These are phyloP conservation scores for Phylloporus sp. DNA, from an alignment of 768 basidiomycete genomes.

Conservation along the genomic window DNA sequence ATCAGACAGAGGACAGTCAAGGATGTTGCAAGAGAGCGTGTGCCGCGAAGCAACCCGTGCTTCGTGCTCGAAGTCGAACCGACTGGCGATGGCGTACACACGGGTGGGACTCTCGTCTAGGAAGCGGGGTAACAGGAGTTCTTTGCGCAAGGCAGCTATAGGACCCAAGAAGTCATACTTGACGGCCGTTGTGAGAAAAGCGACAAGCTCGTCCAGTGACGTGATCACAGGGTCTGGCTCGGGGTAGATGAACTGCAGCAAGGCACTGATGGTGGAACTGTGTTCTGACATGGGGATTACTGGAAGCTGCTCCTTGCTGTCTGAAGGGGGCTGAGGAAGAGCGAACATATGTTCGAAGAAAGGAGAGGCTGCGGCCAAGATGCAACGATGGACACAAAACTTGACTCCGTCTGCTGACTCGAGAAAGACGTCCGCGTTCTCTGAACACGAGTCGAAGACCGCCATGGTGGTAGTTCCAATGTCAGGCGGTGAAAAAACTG, in stretches of 20 bases:
- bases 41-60: slow-evolving; percentile 54
- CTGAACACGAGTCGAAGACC: slow-evolving; percentile 35
- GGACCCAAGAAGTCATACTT: slow-evolving; percentile 61
- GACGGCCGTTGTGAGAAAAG: slow-evolving; percentile 46
- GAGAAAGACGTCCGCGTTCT: slow-evolving; percentile 51
- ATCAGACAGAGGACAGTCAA: slow-evolving; percentile 53
- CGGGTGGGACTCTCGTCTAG: slow-evolving; percentile 46
- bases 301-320: slow-evolving; percentile 30
- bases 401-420: slow-evolving; percentile 41
- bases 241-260: slow-evolving; percentile 62
- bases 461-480: slow-evolving; percentile 23
- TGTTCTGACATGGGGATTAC: slow-evolving; percentile 55
- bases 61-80: slow-evolving; percentile 60
- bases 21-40: slow-evolving; percentile 49
- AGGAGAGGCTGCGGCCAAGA: slow-evolving; percentile 58
- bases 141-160: slow-evolving; percentile 43
- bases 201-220: slow-evolving; percentile 49
- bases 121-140: slow-evolving; percentile 49
- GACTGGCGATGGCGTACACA: slow-evolving; percentile 67
- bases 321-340: slow-evolving; percentile 47
- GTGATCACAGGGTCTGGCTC: slow-evolving; percentile 47
- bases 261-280: slow-evolving; percentile 37
- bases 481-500: background rate
- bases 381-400: slow-evolving; percentile 57
- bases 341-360: slow-evolving; percentile 69